phyloP scores from a whole-genome alignment of 306 rosid species.

The Hippophae tibetana region DNA sequence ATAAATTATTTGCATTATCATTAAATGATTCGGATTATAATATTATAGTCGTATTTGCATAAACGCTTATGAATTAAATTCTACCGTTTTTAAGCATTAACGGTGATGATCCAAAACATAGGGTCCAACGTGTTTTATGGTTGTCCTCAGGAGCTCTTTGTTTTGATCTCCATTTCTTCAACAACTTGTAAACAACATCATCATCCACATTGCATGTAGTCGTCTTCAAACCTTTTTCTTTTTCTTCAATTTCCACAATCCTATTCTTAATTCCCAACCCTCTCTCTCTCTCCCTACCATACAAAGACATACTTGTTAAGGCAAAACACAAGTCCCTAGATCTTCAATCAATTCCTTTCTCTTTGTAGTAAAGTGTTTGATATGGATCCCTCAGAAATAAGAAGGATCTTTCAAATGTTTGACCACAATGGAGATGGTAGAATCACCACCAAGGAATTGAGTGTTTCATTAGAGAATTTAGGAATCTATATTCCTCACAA shows the following conservation, averaged over 20 bases:
- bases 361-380: not conserved
- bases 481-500: constrained; percentile 27
- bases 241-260: not conserved
- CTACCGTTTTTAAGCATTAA: not conserved
- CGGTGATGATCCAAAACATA: not conserved
- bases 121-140: constrained; percentile 6
- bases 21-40: too few relatives aligned
- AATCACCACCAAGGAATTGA: constrained; percentile 25
- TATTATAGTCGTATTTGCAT: too few relatives aligned
- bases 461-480: constrained; percentile 19
- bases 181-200: not conserved
- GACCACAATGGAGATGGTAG: constrained; percentile 28
- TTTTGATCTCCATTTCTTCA: not conserved
- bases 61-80: not conserved
- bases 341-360: not conserved
- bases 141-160: not conserved
- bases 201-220: not conserved
- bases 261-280: not conserved
- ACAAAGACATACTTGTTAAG: not conserved
- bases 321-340: not conserved
- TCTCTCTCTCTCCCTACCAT: not conserved
- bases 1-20: too few relatives aligned
- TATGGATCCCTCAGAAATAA: constrained; percentile 19
- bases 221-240: not conserved
- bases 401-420: constrained; percentile 29